Percentiles rank a stretch among this genome's conserved stretches.
Evolutionary conservation across 345 rosid species (phyloP).

Genomic region (Eucalyptus polyanthemos): DNA sequence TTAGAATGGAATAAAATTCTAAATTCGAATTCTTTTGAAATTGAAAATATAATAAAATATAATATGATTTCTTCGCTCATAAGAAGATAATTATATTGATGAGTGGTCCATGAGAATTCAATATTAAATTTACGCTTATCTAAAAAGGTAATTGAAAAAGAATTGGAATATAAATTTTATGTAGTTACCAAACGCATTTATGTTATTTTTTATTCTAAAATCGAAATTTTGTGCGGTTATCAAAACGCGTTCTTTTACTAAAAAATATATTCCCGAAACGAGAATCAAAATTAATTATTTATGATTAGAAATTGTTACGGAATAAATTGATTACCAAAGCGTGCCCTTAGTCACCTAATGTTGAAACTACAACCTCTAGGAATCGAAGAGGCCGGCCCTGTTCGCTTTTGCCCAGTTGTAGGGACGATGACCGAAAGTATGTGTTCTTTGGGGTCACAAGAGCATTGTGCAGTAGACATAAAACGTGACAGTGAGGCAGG

Average conservation of each 20-base stretch:
- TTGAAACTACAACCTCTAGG: background rate
- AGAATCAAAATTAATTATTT: no score
- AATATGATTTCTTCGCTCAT: no score
- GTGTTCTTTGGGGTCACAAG: background rate
- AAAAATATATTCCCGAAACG: accelerated
- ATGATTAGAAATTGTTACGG: accelerated
- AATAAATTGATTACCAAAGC: no score
- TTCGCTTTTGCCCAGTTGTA: background rate
- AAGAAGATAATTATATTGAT: no score
- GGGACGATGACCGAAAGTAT: background rate
- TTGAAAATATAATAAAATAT: no score
- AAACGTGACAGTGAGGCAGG: background rate
- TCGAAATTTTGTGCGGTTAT: accelerated
- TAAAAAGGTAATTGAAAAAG: no score
- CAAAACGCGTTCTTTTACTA: accelerated
- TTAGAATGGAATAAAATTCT: no score
- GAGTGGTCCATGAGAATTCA: no score
- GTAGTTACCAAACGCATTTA: no score
- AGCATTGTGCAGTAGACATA: background rate
- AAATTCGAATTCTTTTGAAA: no score
- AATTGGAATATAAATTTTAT: no score
- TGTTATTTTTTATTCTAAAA: accelerated
- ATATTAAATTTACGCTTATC: no score
- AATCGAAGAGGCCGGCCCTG: background rate
- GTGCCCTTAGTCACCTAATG: background rate